A percentile compares a stretch with the other conserved stretches of the same genome.
These are phyloP conservation scores for Rhipidocladum racemiflorum DNA, from an alignment of 176 grass and related monocot genomes.

Conservation along the genomic window DNA sequence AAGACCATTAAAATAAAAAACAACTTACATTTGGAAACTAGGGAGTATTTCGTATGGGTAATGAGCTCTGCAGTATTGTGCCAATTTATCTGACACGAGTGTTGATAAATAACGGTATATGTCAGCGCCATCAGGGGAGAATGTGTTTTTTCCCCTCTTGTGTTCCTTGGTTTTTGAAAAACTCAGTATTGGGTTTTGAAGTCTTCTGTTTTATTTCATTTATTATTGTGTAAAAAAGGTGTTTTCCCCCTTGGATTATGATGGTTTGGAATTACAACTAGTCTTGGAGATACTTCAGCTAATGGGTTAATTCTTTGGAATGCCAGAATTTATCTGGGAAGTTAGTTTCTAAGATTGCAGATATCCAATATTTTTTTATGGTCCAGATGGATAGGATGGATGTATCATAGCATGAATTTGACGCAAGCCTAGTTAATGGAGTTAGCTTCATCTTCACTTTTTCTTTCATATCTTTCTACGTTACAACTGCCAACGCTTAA, in stretches of 20 bases:
- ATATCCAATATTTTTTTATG: conserved; percentile 5
- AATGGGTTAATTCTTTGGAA: background rate
- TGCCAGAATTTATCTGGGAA: background rate
- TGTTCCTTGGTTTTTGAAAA: background rate
- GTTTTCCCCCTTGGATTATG: background rate
- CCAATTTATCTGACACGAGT: no score
- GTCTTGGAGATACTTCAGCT: background rate
- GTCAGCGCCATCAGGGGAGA: background rate
- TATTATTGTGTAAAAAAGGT: background rate
- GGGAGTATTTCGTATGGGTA: background rate
- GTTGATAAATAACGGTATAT: background rate
- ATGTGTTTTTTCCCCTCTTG: background rate
- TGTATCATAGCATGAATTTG: background rate
- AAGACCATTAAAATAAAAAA: background rate
- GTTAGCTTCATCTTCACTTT: background rate
- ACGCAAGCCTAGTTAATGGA: background rate
- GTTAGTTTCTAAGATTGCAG: background rate
- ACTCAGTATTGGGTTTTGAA: background rate
- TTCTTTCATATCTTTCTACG: background rate
- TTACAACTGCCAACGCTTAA: background rate
- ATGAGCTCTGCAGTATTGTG: background rate
- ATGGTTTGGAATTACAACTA: background rate
- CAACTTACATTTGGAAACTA: background rate
- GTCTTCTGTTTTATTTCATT: background rate
- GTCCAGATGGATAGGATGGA: background rate